These are phyloP conservation scores for Nicotiana rustica DNA, from an alignment of 305 asterid genomes.

Conservation along the genomic window DNA sequence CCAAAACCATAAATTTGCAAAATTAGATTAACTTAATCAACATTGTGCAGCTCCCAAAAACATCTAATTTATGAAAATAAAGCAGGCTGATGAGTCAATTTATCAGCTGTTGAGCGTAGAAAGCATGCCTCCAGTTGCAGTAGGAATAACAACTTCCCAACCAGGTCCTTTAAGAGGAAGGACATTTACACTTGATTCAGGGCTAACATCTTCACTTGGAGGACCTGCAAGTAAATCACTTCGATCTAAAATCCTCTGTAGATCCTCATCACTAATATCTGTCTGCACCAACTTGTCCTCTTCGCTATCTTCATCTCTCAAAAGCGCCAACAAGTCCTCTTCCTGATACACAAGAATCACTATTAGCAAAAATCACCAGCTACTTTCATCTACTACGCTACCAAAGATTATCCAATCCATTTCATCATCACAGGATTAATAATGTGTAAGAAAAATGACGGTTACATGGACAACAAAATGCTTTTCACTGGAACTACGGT, in stretches of 20 bases:
- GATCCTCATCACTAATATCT: slow-evolving; percentile 78
- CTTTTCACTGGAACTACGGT: not conserved
- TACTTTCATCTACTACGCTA: not conserved
- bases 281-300: slow-evolving; percentile 85
- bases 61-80: slow-evolving; percentile 27
- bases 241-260: slow-evolving; percentile 81
- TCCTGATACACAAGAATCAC: slow-evolving; percentile 58
- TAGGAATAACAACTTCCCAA: slow-evolving; percentile 95
- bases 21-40: not conserved
- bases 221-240: slow-evolving; percentile 62
- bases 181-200: slow-evolving; percentile 24
- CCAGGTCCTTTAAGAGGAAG: slow-evolving; percentile 91
- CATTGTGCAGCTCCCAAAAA: slow-evolving; percentile 31
- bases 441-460: not conserved
- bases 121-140: slow-evolving; percentile 81
- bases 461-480: not conserved
- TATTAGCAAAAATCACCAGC: slow-evolving; percentile 17
- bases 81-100: not conserved
- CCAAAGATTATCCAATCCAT: not conserved
- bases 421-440: not conserved
- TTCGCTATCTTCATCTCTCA: slow-evolving; percentile 67
- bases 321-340: slow-evolving; percentile 83
- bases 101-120: slow-evolving; percentile 72
- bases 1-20: slow-evolving; percentile 5
- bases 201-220: slow-evolving; percentile 36